Percentiles rank a stretch among this genome's conserved stretches.
These are phyloP conservation scores for Chytriomyces hyalinus DNA, from an alignment of 192 early-diverging fungal genomes.

Conservation along the genomic window DNA sequence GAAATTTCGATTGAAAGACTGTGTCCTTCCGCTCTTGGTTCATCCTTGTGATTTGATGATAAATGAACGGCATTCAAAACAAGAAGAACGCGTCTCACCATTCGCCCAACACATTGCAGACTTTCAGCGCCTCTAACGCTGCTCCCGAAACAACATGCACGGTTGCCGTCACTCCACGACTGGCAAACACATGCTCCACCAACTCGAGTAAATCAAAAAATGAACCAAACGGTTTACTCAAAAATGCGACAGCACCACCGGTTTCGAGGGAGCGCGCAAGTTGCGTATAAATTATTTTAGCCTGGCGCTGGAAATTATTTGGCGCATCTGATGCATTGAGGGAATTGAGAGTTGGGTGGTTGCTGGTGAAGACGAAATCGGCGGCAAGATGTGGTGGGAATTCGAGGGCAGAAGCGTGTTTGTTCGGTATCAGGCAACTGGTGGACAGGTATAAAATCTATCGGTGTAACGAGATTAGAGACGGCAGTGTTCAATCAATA, in stretches of 20 bases:
- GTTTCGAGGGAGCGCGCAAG: constrained; percentile 16
- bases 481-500: neutral
- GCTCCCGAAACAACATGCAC: constrained; percentile 26
- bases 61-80: neutral
- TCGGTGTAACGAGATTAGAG: neutral
- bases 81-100: constrained; percentile 9
- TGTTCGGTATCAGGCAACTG: neutral
- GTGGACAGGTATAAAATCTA: constrained; percentile 21
- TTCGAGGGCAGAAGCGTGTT: constrained; percentile 10
- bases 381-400: neutral
- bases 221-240: constrained; percentile 29
- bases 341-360: neutral
- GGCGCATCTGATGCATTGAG: neutral
- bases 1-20: constrained; percentile 20
- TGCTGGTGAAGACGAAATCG: constrained; percentile 22
- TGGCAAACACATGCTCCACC: constrained; percentile 13
- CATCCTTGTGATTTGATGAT: constrained; percentile 1
- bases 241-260: constrained; percentile 19
- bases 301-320: neutral
- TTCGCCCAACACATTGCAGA: constrained; percentile 28
- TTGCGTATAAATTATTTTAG: neutral
- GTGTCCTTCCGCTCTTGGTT: constrained; percentile 26
- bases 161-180: constrained; percentile 6
- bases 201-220: constrained; percentile 25
- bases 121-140: constrained; percentile 19